A percentile compares a stretch with the other conserved stretches of the same genome.
Evolutionary conservation across 2,329 filamentous ascomycete genomes (phyloP).

Genomic region (Dactylellina cionopaga): DNA sequence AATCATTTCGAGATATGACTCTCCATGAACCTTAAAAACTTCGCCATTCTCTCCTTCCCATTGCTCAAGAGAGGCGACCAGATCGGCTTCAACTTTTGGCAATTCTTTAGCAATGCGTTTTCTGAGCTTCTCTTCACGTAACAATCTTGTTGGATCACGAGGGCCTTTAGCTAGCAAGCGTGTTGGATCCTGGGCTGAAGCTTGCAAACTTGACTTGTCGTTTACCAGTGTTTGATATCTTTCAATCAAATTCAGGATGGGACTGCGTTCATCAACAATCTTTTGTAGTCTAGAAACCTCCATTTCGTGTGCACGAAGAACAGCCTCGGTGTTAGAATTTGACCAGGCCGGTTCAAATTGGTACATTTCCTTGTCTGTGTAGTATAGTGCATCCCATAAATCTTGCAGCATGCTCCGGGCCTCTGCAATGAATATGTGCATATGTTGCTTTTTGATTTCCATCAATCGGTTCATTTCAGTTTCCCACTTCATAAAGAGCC

Average conservation of each 20-base stretch:
- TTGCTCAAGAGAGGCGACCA: conserved; percentile 79
- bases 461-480: conserved; percentile 87
- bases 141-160: conserved; percentile 89
- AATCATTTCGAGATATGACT: conserved; percentile 79
- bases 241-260: conserved; percentile 83
- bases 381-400: conserved; percentile 92
- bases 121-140: conserved; percentile 97
- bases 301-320: conserved; percentile 92
- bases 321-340: conserved; percentile 94
- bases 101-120: conserved; percentile 97
- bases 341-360: conserved; percentile 90
- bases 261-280: conserved; percentile 85
- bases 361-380: conserved; percentile 98
- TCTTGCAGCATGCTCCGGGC: conserved; percentile 89
- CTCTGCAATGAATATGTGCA: conserved; percentile 96
- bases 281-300: conserved; percentile 85
- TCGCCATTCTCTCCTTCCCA: conserved; percentile 96
- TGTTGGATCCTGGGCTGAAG: conserved; percentile 93
- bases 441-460: conserved; percentile 92
- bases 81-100: conserved; percentile 86
- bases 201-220: conserved; percentile 86
- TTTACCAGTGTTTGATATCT: conserved; percentile 82
- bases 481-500: conserved; percentile 77
- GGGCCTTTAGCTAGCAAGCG: conserved; percentile 90
- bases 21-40: conserved; percentile 90